phyloP scores from a whole-genome alignment of 2,329 filamentous ascomycete genomes.

The Uncinocarpus reesii region DNA sequence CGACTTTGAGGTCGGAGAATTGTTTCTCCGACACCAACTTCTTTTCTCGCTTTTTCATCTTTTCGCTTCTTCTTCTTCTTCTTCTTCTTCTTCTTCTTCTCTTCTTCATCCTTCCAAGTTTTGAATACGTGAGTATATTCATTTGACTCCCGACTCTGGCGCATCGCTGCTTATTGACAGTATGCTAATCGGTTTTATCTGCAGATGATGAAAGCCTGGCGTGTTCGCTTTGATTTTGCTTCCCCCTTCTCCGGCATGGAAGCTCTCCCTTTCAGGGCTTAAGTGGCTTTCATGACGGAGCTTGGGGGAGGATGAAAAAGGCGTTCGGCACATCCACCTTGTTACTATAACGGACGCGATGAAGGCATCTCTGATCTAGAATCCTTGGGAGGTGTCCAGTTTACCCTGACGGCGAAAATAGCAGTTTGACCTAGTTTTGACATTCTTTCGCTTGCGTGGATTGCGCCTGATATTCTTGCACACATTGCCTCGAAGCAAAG shows the following conservation, averaged over 20 bases:
- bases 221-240: conserved; percentile 83
- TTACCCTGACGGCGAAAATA: neutral
- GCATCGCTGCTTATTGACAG: no score
- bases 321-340: conserved; percentile 99
- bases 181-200: conserved; percentile 20
- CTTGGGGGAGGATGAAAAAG: conserved; percentile 76
- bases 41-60: neutral
- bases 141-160: neutral
- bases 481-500: no score
- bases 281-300: conserved; percentile 69
- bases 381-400: conserved; percentile 47
- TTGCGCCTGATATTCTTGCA: no score
- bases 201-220: conserved; percentile 99
- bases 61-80: conserved; percentile 45
- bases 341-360: conserved; percentile 93
- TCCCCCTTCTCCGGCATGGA: conserved; percentile 53
- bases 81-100: conserved; percentile 61
- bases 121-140: conserved; percentile 70
- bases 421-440: neutral
- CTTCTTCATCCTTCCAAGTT: conserved; percentile 96
- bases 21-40: conserved; percentile 2
- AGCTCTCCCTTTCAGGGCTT: conserved; percentile 78
- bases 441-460: no score
- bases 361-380: conserved; percentile 84
- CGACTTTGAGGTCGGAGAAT: neutral